Base-by-base conservation (phyloP, 495 filamentous ascomycete species). In the Penicillium canariense region DNA sequence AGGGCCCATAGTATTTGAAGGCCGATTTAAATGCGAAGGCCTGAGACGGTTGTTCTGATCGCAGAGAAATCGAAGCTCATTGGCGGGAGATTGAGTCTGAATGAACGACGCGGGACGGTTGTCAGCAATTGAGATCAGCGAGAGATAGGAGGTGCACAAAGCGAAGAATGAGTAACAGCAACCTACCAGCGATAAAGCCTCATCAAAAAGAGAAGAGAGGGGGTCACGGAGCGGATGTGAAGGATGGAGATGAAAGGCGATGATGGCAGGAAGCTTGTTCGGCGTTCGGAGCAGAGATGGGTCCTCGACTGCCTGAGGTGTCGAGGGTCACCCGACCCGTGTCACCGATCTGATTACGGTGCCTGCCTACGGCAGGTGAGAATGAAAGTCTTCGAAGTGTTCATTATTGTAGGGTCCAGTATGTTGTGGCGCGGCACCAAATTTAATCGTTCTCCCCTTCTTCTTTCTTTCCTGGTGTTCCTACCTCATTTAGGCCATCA, bases 1-100 rank as follows among this genome's bases (percentile, higher is more conserved):
- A 50, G 78, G 77, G 65, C 77, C 74, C 79, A 82, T 82, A 59
- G 58, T 67, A 65, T 39, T 14, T n/a, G 26, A 32, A 25, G 53
- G 52, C 55, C 54, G 51, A 60, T 47, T 61, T 65, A 64, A 42
- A 61, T 54, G 53, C 64, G 55, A 64, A 59, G 62, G 63, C 63
- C 50, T 57, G 62, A 63, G 57, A 64, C 43, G 59, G 63, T 63
- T 48, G 57, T 55, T 60, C 61, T 56, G 38, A 57, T 62, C 58
- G 49, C 48, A 48, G 61, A 59, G 54, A 70, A 64, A 58, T 78
- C 74, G 56, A 52, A 61, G 61, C 62, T 74, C 66, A 84, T 75
- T 50, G 51, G 20, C 8, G 26, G 25, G 28, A n/a, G 60, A 61
- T 58, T 50, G 63, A 66, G 50, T 59, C 68, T 73, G 51, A 31